Evolutionary conservation across 2,329 filamentous ascomycete genomes (phyloP), one percentile per base, ranked within the genome.

Genomic region (Penicillium italicum): DNA sequence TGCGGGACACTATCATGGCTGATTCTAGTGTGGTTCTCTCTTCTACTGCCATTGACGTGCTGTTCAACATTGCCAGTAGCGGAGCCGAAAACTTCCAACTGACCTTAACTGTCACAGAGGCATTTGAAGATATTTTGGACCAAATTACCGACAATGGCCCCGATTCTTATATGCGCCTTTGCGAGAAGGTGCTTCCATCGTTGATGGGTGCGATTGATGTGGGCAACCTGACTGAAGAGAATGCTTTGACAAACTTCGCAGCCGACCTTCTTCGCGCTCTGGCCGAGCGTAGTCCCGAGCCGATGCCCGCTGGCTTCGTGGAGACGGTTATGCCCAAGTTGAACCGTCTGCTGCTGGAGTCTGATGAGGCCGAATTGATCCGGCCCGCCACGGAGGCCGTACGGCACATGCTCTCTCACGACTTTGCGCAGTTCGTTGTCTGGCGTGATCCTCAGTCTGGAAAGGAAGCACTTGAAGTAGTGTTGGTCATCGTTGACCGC

Each of bases 11-110:
- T 28, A 94, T 97, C 66, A 81, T 87, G 64, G 82, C 96, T 52
- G 87, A 97, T 65, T 84, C 89, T 3, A 80, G 81, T 16, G 85
- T 94, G 50, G 87, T 89, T 22, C 81, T 96, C 22, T 84, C 86
- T 0, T 83, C 82, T 14, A 86, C 88, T 12, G 84, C 88, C 43
- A 83, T 86, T 54, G 90, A 93, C 22, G 79, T 96, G 14, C 83
- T 99, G 9, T 97, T 99, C 76, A 84, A 88, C 50, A 85, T 97
- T 57, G 93, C 91, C 22, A 94, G 91, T 71, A 86, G 92, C 68
- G 91, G 91, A 28, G 90, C 93, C 0, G 85, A 83, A 58, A 97
- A 96, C 75, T 96, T 95, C 77, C 92, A 97, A 72, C 84, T 97
- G 44, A 91, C 88, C 0, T 87, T 92, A 77, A 79, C 97, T 49